Percentiles rank a stretch among this genome's conserved stretches.
Conservation (phyloP, 768 basidiomycete species). For the Tylopilus cervinicoccineus region DNA sequence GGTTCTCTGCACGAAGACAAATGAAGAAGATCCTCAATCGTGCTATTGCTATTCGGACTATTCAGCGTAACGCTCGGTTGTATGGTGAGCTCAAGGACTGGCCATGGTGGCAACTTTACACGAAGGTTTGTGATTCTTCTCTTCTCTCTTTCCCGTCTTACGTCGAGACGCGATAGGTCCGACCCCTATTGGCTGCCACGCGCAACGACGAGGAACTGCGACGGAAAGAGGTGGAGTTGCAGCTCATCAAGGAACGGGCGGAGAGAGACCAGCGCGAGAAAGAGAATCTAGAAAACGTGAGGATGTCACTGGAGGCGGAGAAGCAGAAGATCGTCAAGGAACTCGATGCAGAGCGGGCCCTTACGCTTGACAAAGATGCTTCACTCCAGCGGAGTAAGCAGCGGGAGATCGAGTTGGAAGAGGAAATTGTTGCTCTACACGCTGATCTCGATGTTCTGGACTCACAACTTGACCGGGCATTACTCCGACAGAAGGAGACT, state of each 20-base stretch:
- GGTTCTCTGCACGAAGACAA: slow-evolving; percentile 82
- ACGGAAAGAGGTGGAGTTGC: slow-evolving; percentile 80
- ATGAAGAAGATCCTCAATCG: slow-evolving; percentile 95
- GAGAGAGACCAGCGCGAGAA: slow-evolving; percentile 83
- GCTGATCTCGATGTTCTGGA: slow-evolving; percentile 81
- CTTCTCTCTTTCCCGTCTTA: slow-evolving; percentile 1
- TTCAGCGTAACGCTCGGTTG: slow-evolving; percentile 90
- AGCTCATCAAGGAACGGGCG: slow-evolving; percentile 75
- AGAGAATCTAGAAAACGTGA: slow-evolving; percentile 71
- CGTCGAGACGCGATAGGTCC: slow-evolving; percentile 50
- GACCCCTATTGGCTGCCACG: slow-evolving; percentile 89
- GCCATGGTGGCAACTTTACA: slow-evolving; percentile 99
- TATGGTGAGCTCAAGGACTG: slow-evolving; percentile 89
- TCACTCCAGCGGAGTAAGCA: slow-evolving; percentile 80
- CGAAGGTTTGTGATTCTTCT: slow-evolving; percentile 52
- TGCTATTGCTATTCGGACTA: slow-evolving; percentile 84
- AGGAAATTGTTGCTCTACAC: slow-evolving; percentile 77
- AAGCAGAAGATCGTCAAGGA: slow-evolving; percentile 79
- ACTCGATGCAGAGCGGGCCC: slow-evolving; percentile 75
- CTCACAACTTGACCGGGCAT: slow-evolving; percentile 77
- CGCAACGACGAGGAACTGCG: slow-evolving; percentile 89
- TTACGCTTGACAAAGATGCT: slow-evolving; percentile 79
- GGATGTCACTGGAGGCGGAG: slow-evolving; percentile 79
- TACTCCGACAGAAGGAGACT: slow-evolving; percentile 72
- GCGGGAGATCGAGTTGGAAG: slow-evolving; percentile 80